Evolutionary conservation across 305 asterid species (phyloP), one percentile per base, ranked within the genome.

Genomic region (Fraxinus paxiana): DNA sequence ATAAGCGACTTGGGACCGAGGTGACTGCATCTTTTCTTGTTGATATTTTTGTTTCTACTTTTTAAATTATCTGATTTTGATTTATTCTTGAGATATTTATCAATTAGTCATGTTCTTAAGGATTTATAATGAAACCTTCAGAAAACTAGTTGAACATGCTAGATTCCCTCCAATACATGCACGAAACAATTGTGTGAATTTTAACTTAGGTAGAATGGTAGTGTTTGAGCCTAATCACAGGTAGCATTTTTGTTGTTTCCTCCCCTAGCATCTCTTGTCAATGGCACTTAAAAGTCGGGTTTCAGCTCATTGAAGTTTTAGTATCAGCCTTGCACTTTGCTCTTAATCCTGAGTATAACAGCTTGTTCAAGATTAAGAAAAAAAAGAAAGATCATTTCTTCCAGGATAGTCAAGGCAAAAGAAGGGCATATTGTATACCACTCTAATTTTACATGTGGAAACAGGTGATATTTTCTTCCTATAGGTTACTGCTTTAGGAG

Each of bases 1-100:
- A 96, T 87, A 96, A 90, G 93, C 91, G 99, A 75, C 99, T 96
- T 82, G 98, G 97, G 73, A 96, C 98, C 77, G 87, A 94, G 99
- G 99, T 93, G 83, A 85, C 31, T 77, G 30, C 30, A 5, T 77
- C 18, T 82, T 79, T 75, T 73, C 26, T 85, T 81, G 2, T 76
- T 30, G 79, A 81, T 67, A 20, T 33, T 17, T 15, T 69, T 70
- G 56, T 70, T 38, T 67, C 48, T 69, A 67, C 46, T 24, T 77
- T 17, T 48, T 48, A 15, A 48, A 48, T 48, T 48, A 13, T 34
- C 35, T 71, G 79, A 26, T 26, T 9, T 24, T 26, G 35, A 24
- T 10, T 12, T 26, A 10, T 18, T 10, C 73, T 26, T 6, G 67
- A n/a, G 24, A 6, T 5, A 17, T 56, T 56, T 56, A 56, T 56